Conservation (phyloP, 768 basidiomycete species). For the Leccinum variicolor region DNA sequence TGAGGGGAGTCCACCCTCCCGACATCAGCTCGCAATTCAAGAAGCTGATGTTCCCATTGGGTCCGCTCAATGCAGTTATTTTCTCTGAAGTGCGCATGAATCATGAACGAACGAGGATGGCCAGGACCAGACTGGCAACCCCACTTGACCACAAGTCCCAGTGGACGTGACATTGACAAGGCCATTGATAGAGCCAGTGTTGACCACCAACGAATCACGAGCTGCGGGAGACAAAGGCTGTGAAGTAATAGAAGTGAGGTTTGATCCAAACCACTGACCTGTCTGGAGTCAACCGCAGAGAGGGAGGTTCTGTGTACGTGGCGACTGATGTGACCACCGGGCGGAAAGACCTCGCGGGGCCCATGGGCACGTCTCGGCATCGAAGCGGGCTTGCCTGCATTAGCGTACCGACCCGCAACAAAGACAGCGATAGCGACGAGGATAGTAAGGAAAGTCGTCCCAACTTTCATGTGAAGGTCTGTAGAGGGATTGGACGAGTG, state of each 20-base stretch:
- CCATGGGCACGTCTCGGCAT: neutral
- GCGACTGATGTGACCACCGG: neutral
- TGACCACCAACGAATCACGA: neutral
- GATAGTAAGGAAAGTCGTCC: neutral
- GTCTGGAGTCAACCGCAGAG: neutral
- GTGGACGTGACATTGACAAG: conserved; percentile 36
- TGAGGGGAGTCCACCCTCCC: conserved; percentile 63
- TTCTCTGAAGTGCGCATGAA: conserved; percentile 35
- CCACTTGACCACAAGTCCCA: conserved; percentile 45
- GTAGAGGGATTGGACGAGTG: neutral
- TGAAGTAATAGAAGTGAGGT: neutral
- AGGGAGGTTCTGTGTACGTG: neutral
- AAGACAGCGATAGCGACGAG: neutral
- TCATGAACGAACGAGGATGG: neutral
- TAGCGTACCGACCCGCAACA: neutral
- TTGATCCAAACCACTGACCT: neutral
- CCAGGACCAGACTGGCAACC: conserved; percentile 43
- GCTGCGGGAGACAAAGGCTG: neutral
- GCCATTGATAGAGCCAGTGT: conserved; percentile 8
- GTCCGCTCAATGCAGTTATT: conserved; percentile 50
- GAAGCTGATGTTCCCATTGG: conserved; percentile 72
- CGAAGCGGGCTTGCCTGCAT: neutral
- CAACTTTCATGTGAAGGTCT: neutral
- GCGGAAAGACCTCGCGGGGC: neutral
- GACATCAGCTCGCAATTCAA: conserved; percentile 71